phyloP scores from a whole-genome alignment of 2,329 filamentous ascomycete genomes.

The Zopfia rhizophila region DNA sequence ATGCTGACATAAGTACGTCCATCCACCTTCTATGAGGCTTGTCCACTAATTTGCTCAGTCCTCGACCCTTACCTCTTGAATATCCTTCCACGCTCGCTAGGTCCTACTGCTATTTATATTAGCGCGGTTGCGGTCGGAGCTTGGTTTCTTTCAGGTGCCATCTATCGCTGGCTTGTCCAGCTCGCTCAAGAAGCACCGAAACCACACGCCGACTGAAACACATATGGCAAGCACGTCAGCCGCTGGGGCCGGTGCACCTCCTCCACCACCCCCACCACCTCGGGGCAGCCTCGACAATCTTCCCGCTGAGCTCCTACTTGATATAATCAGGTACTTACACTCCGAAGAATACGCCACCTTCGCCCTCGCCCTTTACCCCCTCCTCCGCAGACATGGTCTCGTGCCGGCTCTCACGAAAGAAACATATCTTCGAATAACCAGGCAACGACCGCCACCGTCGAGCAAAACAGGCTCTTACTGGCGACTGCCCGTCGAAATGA shows the following conservation, averaged over 20 bases:
- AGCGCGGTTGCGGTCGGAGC: slow-evolving; percentile 66
- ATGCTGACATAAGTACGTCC: slow-evolving; percentile 73
- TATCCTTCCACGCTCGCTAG: slow-evolving; percentile 79
- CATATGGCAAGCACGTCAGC: slow-evolving; percentile 12
- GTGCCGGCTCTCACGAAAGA: slow-evolving; percentile 38
- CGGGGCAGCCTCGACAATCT: slow-evolving; percentile 49
- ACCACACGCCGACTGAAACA: slow-evolving; percentile 44
- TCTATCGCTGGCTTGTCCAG: slow-evolving; percentile 48
- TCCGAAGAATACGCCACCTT: slow-evolving; percentile 57
- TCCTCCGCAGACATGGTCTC: slow-evolving; percentile 51
- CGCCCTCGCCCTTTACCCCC: slow-evolving; percentile 58
- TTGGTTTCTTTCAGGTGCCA: slow-evolving; percentile 61
- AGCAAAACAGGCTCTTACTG: no score
- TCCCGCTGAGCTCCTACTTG: slow-evolving; percentile 59
- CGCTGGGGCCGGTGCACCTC: slow-evolving; percentile 30
- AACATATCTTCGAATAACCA: slow-evolving; percentile 38
- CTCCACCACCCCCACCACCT: slow-evolving; percentile 23
- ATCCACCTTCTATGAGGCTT: neutral
- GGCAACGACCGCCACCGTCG: slow-evolving; percentile 15
- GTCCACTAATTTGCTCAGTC: slow-evolving; percentile 58
- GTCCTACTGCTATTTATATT: slow-evolving; percentile 77
- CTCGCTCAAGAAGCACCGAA: slow-evolving; percentile 31
- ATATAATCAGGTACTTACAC: slow-evolving; percentile 55
- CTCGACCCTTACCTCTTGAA: slow-evolving; percentile 88
- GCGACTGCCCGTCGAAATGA: slow-evolving; percentile 54